Percentiles rank a stretch among this genome's conserved stretches.
These are phyloP conservation scores for Athelia sp. DNA, from an alignment of 1,284 basidiomycete genomes.

Conservation along the genomic window DNA sequence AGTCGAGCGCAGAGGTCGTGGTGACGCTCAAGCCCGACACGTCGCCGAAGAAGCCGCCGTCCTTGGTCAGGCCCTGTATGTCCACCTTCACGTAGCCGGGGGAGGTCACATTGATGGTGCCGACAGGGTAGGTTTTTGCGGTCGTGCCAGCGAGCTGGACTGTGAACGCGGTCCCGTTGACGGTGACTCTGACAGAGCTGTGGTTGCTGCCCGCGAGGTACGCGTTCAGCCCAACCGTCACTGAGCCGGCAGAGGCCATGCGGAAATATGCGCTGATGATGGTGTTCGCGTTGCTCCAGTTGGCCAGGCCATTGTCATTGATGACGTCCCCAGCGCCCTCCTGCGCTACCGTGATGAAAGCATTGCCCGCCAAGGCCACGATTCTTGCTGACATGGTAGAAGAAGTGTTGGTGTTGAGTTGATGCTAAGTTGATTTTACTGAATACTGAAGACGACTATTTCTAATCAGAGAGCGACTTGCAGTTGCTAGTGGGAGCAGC, in stretches of 20 bases:
- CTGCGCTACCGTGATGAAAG: conserved; percentile 2
- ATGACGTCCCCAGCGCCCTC: conserved; percentile 1
- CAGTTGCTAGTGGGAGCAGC: too few species aligned
- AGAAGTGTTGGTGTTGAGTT: conserved; percentile 1
- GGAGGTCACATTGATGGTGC: too few species aligned
- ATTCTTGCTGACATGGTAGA: conserved; percentile 9
- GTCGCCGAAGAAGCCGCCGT: background rate
- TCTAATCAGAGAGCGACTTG: too few species aligned
- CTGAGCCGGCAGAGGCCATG: conserved; percentile 5
- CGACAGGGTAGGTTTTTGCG: too few species aligned
- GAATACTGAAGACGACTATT: too few species aligned
- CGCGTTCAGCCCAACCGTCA: conserved; percentile 6
- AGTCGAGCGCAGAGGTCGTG: conserved; percentile 6
- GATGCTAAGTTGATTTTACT: too few species aligned
- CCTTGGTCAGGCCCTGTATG: background rate
- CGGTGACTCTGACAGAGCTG: background rate
- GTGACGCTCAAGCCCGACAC: conserved; percentile 7
- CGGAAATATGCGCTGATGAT: conserved; percentile 5
- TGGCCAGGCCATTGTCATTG: conserved; percentile 4
- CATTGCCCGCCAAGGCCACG: conserved; percentile 5
- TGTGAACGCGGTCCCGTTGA: too few species aligned
- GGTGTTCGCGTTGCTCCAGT: conserved; percentile 4
- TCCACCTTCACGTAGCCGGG: background rate
- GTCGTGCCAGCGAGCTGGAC: too few species aligned
- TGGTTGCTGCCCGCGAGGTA: conserved; percentile 2